Evolutionary conservation across 371 early-diverging fungal species (phyloP).

Genomic region (Aphelidium insulamus): DNA sequence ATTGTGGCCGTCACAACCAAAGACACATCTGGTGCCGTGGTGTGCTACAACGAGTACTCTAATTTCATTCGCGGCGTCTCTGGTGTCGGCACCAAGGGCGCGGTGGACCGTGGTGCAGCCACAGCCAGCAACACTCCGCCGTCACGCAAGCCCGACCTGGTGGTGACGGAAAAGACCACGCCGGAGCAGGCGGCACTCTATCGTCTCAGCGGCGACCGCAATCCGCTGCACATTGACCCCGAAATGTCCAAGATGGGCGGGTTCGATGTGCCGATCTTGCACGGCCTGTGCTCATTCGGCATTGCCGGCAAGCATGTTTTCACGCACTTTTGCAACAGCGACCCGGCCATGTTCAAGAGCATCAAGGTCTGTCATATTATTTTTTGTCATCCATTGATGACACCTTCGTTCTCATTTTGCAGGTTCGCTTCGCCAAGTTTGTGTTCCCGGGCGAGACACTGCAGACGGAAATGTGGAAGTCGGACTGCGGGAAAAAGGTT

Average conservation of each 20-base stretch:
- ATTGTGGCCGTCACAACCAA: slow-evolving; percentile 53
- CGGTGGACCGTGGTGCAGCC: slow-evolving; percentile 48
- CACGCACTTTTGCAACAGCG: slow-evolving; percentile 37
- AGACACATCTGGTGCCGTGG: slow-evolving; percentile 47
- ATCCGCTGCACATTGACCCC: slow-evolving; percentile 90
- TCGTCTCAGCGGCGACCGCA: slow-evolving; percentile 65
- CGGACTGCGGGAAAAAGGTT: slow-evolving; percentile 43
- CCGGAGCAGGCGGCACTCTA: slow-evolving; percentile 89
- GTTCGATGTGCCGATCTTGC: slow-evolving; percentile 85
- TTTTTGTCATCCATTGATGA: not conserved
- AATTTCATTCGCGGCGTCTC: slow-evolving; percentile 81
- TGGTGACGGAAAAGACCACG: slow-evolving; percentile 54
- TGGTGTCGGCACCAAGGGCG: slow-evolving; percentile 37
- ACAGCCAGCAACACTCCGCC: slow-evolving; percentile 47
- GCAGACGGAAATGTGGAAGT: slow-evolving; percentile 86
- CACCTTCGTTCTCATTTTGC: not conserved
- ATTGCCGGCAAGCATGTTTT: slow-evolving; percentile 73
- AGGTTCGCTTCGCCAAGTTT: slow-evolving; percentile 60
- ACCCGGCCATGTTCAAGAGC: slow-evolving; percentile 43
- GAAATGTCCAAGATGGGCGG: slow-evolving; percentile 80
- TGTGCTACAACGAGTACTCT: slow-evolving; percentile 72
- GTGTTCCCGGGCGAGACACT: slow-evolving; percentile 94
- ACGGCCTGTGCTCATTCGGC: slow-evolving; percentile 83
- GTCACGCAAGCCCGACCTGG: slow-evolving; percentile 54
- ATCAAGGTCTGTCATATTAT: slow-evolving; percentile 32